Percentiles rank a stretch among this genome's conserved stretches.
phyloP scores from a whole-genome alignment of 371 early-diverging fungal species.

The Syncephalastrum monosporum region DNA sequence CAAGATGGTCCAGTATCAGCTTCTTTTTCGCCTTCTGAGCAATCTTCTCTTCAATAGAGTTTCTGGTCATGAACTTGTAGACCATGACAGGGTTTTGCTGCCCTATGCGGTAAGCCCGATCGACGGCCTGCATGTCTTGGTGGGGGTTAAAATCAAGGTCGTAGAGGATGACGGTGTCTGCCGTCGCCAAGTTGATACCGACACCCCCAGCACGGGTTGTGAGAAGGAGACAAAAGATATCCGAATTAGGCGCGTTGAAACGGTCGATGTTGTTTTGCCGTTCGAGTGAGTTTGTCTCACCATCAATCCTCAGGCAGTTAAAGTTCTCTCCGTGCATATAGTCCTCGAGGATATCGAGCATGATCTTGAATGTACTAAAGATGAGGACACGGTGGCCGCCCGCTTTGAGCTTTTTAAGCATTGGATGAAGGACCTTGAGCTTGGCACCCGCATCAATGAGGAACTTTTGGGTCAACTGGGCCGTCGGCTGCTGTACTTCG shows the following conservation, averaged over 20 bases:
- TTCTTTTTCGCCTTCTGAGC: constrained; percentile 83
- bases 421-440: constrained; percentile 63
- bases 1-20: constrained; percentile 81
- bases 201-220: constrained; percentile 93
- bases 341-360: constrained; percentile 68
- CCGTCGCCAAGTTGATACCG: constrained; percentile 93
- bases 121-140: constrained; percentile 88
- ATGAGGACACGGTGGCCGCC: constrained; percentile 57
- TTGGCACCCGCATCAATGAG: constrained; percentile 73
- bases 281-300: constrained; percentile 58
- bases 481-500: constrained; percentile 30
- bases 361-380: constrained; percentile 73
- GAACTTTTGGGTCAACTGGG: constrained; percentile 42
- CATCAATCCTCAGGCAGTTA: constrained; percentile 80
- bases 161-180: constrained; percentile 93
- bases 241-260: constrained; percentile 76
- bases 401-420: constrained; percentile 59
- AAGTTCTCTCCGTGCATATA: constrained; percentile 57
- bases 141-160: constrained; percentile 97
- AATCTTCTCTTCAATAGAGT: constrained; percentile 73
- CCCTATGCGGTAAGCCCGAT: constrained; percentile 94
- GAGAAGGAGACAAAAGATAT: constrained; percentile 78
- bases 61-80: constrained; percentile 81
- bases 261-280: constrained; percentile 80
- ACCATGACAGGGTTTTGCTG: constrained; percentile 88